A percentile compares a stretch with the other conserved stretches of the same genome.
Conservation (phyloP, 148 eudicot genomes). For the Arbutus unedo region DNA sequence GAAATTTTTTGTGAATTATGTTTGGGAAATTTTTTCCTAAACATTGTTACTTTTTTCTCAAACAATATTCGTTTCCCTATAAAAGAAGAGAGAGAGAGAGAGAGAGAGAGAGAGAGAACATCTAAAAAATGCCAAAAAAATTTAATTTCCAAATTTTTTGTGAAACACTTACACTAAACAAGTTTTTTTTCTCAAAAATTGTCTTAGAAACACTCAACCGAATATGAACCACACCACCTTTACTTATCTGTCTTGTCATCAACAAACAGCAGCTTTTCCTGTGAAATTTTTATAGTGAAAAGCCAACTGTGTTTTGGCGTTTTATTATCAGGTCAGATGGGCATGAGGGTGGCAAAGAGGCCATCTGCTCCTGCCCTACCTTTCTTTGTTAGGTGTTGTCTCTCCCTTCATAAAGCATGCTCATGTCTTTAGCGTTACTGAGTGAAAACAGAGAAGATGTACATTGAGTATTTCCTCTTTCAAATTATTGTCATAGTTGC, state of each 20-base stretch:
- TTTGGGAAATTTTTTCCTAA: no score
- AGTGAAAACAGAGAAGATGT: conserved; percentile 3
- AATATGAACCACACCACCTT: conserved; percentile 10
- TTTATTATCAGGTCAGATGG: conserved; percentile 14
- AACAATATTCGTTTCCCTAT: no score
- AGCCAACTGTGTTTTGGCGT: conserved; percentile 25
- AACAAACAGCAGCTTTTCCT: conserved; percentile 8
- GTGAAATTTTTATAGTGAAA: conserved; percentile 20
- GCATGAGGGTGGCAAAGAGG: conserved; percentile 15
- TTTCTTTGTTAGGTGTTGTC: conserved; percentile 4
- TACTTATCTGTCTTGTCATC: conserved; percentile 5
- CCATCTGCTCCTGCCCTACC: conserved; percentile 21
- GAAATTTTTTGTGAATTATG: no score
- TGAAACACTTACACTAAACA: no score
- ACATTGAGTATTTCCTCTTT: background rate
- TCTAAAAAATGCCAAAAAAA: no score
- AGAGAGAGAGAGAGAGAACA: no score
- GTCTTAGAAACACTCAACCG: no score
- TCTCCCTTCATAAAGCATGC: conserved; percentile 20
- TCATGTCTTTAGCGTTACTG: conserved; percentile 21
- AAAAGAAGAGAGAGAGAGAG: no score
- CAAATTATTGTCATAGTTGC: background rate
- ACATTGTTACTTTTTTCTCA: no score
- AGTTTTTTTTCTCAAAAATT: no score
- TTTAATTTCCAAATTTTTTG: no score